Conservation (phyloP, 495 filamentous ascomycete genomes). For the Cladorrhinum samala region DNA sequence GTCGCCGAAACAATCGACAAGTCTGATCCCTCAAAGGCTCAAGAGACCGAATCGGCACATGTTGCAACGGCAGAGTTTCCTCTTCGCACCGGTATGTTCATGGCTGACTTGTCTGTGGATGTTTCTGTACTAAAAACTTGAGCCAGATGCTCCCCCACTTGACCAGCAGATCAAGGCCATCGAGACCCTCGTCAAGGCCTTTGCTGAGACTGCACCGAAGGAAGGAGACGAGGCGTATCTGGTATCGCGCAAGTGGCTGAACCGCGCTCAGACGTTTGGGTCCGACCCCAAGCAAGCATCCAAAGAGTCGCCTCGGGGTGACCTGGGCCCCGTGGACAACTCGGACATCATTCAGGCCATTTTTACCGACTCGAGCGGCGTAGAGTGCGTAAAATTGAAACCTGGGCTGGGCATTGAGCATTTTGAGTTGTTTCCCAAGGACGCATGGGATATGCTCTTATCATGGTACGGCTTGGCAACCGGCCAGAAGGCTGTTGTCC, state of each 20-base stretch:
- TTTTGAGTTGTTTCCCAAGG: slow-evolving; percentile 68
- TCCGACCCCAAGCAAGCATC: slow-evolving; percentile 46
- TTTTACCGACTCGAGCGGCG: slow-evolving; percentile 37
- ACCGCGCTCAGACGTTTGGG: slow-evolving; percentile 62
- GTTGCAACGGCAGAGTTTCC: slow-evolving; percentile 1
- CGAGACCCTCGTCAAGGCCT: slow-evolving; percentile 50
- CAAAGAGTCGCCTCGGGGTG: slow-evolving; percentile 56
- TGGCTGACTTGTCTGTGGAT: neutral
- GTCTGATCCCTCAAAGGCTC: neutral
- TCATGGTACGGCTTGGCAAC: slow-evolving; percentile 73
- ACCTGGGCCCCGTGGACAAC: slow-evolving; percentile 83
- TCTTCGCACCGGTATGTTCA: slow-evolving; percentile 19
- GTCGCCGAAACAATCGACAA: neutral
- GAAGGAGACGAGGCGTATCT: slow-evolving; percentile 73
- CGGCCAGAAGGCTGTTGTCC: slow-evolving; percentile 65
- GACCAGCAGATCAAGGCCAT: slow-evolving; percentile 76
- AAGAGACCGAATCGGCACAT: neutral
- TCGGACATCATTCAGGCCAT: slow-evolving; percentile 56
- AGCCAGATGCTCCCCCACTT: slow-evolving; percentile 45
- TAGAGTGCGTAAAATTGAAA: slow-evolving; percentile 69
- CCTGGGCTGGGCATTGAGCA: slow-evolving; percentile 63
- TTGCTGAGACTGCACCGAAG: slow-evolving; percentile 44
- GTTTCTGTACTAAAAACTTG: slow-evolving; percentile 4
- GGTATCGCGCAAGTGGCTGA: slow-evolving; percentile 74
- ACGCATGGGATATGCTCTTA: slow-evolving; percentile 75